These are phyloP conservation scores for Yamadazyma spencermartinsiae DNA, from an alignment of 1,139 yeast species.

Conservation along the genomic window DNA sequence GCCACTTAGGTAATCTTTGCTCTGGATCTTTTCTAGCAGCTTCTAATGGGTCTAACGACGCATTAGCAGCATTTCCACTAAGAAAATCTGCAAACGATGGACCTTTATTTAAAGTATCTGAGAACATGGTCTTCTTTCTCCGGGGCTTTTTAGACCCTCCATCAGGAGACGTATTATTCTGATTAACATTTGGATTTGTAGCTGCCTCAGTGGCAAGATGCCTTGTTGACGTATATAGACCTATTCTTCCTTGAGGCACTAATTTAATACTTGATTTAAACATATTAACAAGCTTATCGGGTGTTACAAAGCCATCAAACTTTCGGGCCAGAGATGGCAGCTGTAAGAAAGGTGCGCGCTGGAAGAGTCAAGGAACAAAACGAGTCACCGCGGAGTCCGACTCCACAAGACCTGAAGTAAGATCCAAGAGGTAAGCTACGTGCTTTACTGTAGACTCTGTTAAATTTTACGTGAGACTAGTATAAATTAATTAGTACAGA, in stretches of 20 bases:
- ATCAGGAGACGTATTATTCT: background rate
- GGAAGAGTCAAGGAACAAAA: constrained; percentile 1
- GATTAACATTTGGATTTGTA: background rate
- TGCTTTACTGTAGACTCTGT: too few species aligned
- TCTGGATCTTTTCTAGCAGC: constrained; percentile 58
- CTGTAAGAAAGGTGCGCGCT: background rate
- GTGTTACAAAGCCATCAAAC: background rate
- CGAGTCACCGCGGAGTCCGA: too few species aligned
- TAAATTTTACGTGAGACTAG: too few species aligned
- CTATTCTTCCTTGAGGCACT: constrained; percentile 39
- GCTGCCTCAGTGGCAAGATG: constrained; percentile 13
- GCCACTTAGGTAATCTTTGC: constrained; percentile 87
- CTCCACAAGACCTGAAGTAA: too few species aligned
- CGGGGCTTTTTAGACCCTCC: constrained; percentile 26
- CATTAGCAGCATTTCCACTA: constrained; percentile 71
- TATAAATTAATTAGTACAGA: background rate
- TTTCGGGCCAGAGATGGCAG: background rate
- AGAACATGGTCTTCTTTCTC: constrained; percentile 55
- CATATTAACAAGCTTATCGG: constrained; percentile 1
- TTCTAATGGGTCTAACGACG: constrained; percentile 66
- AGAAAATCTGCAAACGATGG: constrained; percentile 94
- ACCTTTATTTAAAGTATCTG: constrained; percentile 75
- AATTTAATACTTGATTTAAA: background rate
- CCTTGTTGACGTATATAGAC: constrained; percentile 2
- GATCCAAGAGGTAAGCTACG: too few species aligned